These are phyloP conservation scores for Akanthomyces lecanii DNA, from an alignment of 2,329 filamentous ascomycete genomes.

Conservation along the genomic window DNA sequence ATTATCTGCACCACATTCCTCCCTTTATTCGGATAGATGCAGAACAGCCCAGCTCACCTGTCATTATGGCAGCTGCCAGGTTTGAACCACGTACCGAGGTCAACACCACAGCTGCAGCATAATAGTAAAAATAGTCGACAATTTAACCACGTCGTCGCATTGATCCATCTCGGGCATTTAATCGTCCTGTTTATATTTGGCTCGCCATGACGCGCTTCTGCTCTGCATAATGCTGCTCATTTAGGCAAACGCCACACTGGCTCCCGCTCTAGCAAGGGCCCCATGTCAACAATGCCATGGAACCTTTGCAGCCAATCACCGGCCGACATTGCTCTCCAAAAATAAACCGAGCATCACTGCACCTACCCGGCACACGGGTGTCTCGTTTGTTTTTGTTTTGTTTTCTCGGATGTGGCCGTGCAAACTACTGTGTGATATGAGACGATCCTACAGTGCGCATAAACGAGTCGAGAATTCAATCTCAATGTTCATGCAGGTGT, in stretches of 20 bases:
- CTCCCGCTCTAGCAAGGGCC: background rate
- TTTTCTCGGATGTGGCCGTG: background rate
- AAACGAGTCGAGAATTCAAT: background rate
- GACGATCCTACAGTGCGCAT: background rate
- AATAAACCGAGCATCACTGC: background rate
- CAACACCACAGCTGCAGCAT: background rate
- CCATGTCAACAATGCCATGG: slow-evolving; percentile 3
- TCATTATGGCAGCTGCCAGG: background rate
- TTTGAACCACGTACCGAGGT: no score
- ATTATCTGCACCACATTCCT: no score
- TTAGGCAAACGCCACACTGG: slow-evolving; percentile 2
- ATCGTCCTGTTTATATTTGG: background rate
- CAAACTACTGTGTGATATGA: background rate
- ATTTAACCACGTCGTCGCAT: background rate
- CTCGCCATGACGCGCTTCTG: slow-evolving; percentile 1
- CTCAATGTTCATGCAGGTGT: background rate
- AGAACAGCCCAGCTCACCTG: no score
- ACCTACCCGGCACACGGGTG: slow-evolving; percentile 2
- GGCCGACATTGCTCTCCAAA: background rate
- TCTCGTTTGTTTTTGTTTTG: background rate
- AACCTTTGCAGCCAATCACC: background rate
- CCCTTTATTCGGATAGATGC: no score
- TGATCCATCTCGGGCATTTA: background rate
- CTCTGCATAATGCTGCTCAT: slow-evolving; percentile 14
- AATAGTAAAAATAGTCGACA: background rate